phyloP scores from a whole-genome alignment of 805 yeast species.

The Candida silvicultrix region DNA sequence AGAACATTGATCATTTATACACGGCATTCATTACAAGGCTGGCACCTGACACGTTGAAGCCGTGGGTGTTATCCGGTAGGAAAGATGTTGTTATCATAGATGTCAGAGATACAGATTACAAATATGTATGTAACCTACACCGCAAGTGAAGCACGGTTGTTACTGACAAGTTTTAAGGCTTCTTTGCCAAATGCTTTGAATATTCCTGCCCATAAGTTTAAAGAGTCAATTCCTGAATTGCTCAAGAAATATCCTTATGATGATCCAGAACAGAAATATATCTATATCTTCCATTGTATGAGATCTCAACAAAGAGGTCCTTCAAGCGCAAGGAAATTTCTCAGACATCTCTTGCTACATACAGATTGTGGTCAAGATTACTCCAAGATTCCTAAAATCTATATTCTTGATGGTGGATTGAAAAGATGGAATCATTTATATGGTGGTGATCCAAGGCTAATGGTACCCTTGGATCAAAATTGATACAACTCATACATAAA shows the following conservation, averaged over 20 bases:
- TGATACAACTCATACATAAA: neutral
- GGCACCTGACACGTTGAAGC: constrained; percentile 3
- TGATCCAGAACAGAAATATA: neutral
- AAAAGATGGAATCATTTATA: constrained; percentile 16
- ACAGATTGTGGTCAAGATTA: constrained; percentile 4
- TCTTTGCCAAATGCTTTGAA: constrained; percentile 5
- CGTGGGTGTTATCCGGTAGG: constrained; percentile 3
- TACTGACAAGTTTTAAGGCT: no score
- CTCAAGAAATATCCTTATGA: constrained; percentile 3
- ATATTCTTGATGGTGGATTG: constrained; percentile 16
- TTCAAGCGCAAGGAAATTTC: constrained; percentile 6
- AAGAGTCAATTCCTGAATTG: neutral
- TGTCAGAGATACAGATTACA: constrained; percentile 14
- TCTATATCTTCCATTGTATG: constrained; percentile 20
- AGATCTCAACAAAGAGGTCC: constrained; percentile 19
- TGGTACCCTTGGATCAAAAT: constrained; percentile 2
- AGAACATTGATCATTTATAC: neutral
- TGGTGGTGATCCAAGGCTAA: constrained; percentile 8
- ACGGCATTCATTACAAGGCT: neutral
- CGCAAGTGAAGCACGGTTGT: no score
- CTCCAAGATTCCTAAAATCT: constrained; percentile 7
- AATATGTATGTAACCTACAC: constrained; percentile 8
- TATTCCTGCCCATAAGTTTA: constrained; percentile 9
- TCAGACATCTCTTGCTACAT: constrained; percentile 3
- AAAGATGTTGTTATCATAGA: constrained; percentile 10